A percentile compares a stretch with the other conserved stretches of the same genome.
phyloP scores from a whole-genome alignment of 169 alveolate genomes.

The Eimeria falciformis region DNA sequence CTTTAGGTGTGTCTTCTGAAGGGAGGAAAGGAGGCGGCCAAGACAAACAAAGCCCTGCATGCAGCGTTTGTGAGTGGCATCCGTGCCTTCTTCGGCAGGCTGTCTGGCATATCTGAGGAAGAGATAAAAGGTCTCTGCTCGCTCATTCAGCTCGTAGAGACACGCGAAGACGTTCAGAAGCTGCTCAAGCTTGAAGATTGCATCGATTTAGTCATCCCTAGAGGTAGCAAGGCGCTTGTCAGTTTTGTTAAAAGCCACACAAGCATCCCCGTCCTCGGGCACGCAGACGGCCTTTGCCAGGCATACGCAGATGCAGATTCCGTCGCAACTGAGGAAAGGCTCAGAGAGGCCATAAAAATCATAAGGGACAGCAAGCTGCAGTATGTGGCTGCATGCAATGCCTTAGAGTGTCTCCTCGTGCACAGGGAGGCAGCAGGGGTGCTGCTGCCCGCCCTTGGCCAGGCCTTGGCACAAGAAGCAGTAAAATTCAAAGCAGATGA shows the following conservation, averaged over 20 bases:
- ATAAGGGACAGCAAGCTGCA: constrained; percentile 83
- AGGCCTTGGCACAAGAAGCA: constrained; percentile 55
- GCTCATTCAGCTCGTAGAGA: constrained; percentile 79
- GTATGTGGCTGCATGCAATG: constrained; percentile 86
- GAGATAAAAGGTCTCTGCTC: neutral
- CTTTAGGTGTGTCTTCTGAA: constrained; percentile 46
- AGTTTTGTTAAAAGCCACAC: constrained; percentile 80
- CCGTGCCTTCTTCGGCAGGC: neutral
- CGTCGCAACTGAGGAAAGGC: constrained; percentile 72
- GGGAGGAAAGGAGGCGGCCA: constrained; percentile 69
- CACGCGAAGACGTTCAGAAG: constrained; percentile 81
- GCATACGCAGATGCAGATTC: constrained; percentile 80
- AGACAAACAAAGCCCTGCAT: constrained; percentile 33
- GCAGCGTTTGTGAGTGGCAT: constrained; percentile 44
- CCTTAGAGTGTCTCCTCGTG: constrained; percentile 83
- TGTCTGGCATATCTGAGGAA: constrained; percentile 5
- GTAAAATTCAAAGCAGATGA: constrained; percentile 60
- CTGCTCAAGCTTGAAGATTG: constrained; percentile 79
- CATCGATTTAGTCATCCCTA: constrained; percentile 86
- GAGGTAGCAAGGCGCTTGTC: constrained; percentile 84
- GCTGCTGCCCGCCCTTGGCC: constrained; percentile 74
- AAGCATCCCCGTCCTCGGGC: constrained; percentile 83
- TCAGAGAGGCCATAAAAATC: constrained; percentile 74
- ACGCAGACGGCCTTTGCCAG: constrained; percentile 83
- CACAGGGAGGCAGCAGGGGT: constrained; percentile 68